Base-by-base conservation (phyloP, 2,329 filamentous ascomycete genomes). In the Sporothrix brunneoviolacea region DNA sequence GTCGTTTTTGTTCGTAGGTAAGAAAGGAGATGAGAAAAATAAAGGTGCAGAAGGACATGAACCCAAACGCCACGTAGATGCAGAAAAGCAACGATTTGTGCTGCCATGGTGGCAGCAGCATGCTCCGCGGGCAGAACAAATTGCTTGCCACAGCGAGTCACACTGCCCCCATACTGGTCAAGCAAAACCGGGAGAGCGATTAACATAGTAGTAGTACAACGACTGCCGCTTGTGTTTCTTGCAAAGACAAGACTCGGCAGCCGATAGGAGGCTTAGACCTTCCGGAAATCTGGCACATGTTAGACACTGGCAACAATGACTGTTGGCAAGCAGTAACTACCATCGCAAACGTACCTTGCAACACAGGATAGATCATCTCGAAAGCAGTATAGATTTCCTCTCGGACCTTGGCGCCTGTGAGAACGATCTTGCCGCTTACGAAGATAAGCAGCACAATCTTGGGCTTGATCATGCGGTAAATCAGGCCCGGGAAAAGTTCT, bases 401-500 rank as follows among this genome's bases (percentile, higher is more conserved):
- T 60, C 93, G 86, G 58, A 98, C 91, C 69, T 98, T 97, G 59
- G 93, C 93, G 64, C 93, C 93, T 38, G 93, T 97, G 66, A 97
- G 79, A 62, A 97, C 93, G 55, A 97, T 97, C 80, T 97, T 97
- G 65, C 91, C 93, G 63, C 86, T 93, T 64, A 97, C 91, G 74
- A 97, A 97, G 70, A 98, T 96, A 65, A 97, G 76, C 18, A 97
- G 83, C 48, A 97, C 91, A 60, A 97, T 96, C 83, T 97, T 97
- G n/a, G 93, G 93, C 78, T 97, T 97, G 79, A 97, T 96, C 93
- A 98, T 98, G 68, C 93, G 89, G 74, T 98, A 98, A 73, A 98
- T 98, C 48, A 98, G 84, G 82, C 93, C 93, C 65, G 93, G 93
- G 81, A 98, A 98, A 68, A 98, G 70, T 67, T 98, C 93, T 15